Percentiles rank a stretch among this genome's conserved stretches.
Conservation (phyloP, 1,284 basidiomycete species). For the Trichosporon sp. region DNA sequence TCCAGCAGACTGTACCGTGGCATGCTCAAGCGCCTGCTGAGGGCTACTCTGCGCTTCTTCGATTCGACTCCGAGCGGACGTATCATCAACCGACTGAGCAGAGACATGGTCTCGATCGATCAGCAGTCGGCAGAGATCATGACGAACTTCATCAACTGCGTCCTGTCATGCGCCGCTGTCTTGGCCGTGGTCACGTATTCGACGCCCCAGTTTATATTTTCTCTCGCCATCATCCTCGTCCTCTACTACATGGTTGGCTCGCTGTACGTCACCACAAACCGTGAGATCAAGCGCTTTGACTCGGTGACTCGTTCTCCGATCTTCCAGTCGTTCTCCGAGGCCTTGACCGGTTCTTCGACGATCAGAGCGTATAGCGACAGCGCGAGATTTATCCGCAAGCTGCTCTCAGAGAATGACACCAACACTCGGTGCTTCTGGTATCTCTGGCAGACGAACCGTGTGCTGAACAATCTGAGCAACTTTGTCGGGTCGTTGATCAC, state of each 20-base stretch:
- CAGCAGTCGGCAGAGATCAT: constrained; percentile 48
- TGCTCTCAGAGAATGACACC: constrained; percentile 51
- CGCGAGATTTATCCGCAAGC: constrained; percentile 50
- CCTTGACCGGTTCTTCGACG: constrained; percentile 51
- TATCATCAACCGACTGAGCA: constrained; percentile 54
- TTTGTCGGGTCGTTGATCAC: constrained; percentile 52
- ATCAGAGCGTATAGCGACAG: constrained; percentile 55
- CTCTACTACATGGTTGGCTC: constrained; percentile 50
- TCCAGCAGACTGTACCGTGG: constrained; percentile 37
- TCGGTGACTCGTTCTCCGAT: constrained; percentile 55
- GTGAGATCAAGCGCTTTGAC: constrained; percentile 57
- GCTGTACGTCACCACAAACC: constrained; percentile 52
- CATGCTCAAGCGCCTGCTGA: constrained; percentile 43
- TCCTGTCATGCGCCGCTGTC: constrained; percentile 39
- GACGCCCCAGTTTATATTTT: constrained; percentile 48
- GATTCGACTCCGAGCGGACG: constrained; percentile 52
- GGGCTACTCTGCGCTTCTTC: constrained; percentile 49
- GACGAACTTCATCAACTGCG: constrained; percentile 44
- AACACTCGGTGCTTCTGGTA: constrained; percentile 50
- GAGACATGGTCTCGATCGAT: constrained; percentile 54
- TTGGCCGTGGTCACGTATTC: constrained; percentile 44
- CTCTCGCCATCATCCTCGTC: constrained; percentile 47
- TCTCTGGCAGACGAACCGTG: constrained; percentile 51
- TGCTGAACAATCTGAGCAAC: constrained; percentile 51
- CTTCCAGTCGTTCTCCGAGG: constrained; percentile 55